phyloP scores from a whole-genome alignment of 345 rosid species.

The Aegle marmelos region DNA sequence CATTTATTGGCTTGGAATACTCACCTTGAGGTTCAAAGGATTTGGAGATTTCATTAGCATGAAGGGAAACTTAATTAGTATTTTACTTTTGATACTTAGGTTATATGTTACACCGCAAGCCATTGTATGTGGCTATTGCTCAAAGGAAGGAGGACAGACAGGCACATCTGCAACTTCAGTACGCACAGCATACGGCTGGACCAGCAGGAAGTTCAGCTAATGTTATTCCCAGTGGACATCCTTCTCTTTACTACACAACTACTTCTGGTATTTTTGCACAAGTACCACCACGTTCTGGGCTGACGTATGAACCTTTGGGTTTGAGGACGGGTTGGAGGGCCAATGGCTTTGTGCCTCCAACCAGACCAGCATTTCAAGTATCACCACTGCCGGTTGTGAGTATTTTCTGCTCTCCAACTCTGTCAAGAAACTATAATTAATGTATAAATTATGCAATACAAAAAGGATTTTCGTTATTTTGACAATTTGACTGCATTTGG shows the following conservation, averaged over 20 bases:
- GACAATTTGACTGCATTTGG: background rate
- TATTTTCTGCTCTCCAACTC: conserved; percentile 2
- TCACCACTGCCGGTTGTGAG: conserved; percentile 47
- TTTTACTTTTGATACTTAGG: background rate
- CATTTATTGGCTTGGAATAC: background rate
- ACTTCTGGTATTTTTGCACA: conserved; percentile 55
- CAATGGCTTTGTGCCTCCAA: conserved; percentile 41
- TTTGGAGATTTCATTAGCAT: background rate
- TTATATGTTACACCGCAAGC: conserved; percentile 29
- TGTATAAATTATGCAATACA: background rate
- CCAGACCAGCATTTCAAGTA: conserved; percentile 50
- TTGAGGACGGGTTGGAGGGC: conserved; percentile 58
- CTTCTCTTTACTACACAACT: conserved; percentile 51
- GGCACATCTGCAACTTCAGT: background rate
- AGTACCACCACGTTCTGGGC: conserved; percentile 39
- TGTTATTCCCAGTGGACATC: conserved; percentile 58
- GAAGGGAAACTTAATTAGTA: background rate
- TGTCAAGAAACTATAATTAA: background rate
- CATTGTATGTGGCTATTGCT: conserved; percentile 36
- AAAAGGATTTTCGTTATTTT: background rate
- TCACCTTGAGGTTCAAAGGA: background rate
- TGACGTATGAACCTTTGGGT: conserved; percentile 60
- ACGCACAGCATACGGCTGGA: conserved; percentile 22
- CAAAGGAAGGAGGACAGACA: conserved; percentile 38
- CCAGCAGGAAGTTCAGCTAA: conserved; percentile 49